Evolutionary conservation across 768 basidiomycete species (phyloP).

Genomic region (Boletus vinaceobasis): DNA sequence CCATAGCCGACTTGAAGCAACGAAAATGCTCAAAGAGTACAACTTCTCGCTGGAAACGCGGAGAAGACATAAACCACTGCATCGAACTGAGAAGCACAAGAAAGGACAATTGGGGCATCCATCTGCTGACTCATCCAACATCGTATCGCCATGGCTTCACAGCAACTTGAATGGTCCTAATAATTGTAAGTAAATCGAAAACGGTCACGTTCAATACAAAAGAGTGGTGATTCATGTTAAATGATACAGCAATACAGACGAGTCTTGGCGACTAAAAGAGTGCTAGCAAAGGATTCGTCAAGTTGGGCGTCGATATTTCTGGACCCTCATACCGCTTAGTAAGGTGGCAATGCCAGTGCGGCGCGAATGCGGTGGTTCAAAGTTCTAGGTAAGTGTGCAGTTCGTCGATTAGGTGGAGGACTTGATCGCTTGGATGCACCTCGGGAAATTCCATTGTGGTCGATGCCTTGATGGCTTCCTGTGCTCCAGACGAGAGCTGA

Average conservation of each 20-base stretch:
- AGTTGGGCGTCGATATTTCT: neutral
- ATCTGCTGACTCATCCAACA: constrained; percentile 14
- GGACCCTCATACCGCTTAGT: too few relatives aligned
- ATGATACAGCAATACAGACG: neutral
- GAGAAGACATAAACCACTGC: neutral
- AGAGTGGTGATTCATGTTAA: neutral
- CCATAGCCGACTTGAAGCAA: neutral
- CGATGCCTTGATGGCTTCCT: neutral
- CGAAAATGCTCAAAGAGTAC: constrained; percentile 7
- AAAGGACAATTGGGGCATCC: constrained; percentile 9
- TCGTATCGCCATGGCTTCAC: constrained; percentile 4
- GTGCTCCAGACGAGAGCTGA: constrained; percentile 10
- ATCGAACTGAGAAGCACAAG: neutral
- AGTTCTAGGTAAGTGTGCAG: constrained; percentile 21
- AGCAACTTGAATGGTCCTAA: neutral
- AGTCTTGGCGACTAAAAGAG: neutral
- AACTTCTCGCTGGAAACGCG: neutral
- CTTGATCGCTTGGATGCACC: neutral
- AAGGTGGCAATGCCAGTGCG: neutral
- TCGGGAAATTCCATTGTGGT: neutral
- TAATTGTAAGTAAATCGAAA: constrained; percentile 4
- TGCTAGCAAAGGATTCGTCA: neutral
- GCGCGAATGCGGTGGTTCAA: constrained; percentile 1
- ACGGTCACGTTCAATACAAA: constrained; percentile 3
- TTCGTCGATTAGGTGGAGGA: constrained; percentile 20